A percentile compares a stretch with the other conserved stretches of the same genome.
Evolutionary conservation across 805 yeast species (phyloP).

Genomic region (Ascoidea tarda): DNA sequence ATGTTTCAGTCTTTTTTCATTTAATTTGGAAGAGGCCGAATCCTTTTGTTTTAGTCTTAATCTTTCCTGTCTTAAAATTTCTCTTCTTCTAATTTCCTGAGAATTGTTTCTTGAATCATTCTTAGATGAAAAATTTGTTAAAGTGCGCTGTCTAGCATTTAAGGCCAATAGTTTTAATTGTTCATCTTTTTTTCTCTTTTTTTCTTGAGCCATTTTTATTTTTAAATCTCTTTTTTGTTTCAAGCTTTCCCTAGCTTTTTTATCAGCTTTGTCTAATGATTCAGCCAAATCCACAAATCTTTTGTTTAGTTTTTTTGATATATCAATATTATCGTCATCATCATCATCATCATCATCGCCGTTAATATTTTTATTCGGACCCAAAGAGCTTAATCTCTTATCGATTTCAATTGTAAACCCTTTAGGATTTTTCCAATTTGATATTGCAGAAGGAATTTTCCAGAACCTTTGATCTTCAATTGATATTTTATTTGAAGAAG

Average conservation of each 20-base stretch:
- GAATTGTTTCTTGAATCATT: constrained; percentile 12
- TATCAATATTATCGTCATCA: constrained; percentile 26
- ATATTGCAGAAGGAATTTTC: constrained; percentile 83
- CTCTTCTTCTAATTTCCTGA: constrained; percentile 4
- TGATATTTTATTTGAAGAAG: constrained; percentile 44
- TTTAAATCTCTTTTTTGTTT: constrained; percentile 34
- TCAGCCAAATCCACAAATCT: constrained; percentile 49
- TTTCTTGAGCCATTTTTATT: constrained; percentile 33
- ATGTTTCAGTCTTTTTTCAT: constrained; percentile 30
- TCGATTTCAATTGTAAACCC: constrained; percentile 79
- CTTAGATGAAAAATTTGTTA: constrained; percentile 8
- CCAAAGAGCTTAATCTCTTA: constrained; percentile 51
- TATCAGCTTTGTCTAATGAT: constrained; percentile 62
- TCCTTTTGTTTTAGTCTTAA: constrained; percentile 26
- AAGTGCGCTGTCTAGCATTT: constrained; percentile 21
- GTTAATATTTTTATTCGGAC: constrained; percentile 22
- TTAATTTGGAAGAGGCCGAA: constrained; percentile 17
- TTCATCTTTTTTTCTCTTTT: constrained; percentile 34
- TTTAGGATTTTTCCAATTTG: constrained; percentile 91
- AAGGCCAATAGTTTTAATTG: constrained; percentile 34
- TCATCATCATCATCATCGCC: constrained; percentile 16
- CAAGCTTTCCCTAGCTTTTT: constrained; percentile 42
- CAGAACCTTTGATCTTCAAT: constrained; percentile 67
- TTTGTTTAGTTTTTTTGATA: too few species aligned
- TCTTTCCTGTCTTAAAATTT: constrained; percentile 4